phyloP scores from a whole-genome alignment of 495 filamentous ascomycete genomes.

The Oleoguttula mirabilis region DNA sequence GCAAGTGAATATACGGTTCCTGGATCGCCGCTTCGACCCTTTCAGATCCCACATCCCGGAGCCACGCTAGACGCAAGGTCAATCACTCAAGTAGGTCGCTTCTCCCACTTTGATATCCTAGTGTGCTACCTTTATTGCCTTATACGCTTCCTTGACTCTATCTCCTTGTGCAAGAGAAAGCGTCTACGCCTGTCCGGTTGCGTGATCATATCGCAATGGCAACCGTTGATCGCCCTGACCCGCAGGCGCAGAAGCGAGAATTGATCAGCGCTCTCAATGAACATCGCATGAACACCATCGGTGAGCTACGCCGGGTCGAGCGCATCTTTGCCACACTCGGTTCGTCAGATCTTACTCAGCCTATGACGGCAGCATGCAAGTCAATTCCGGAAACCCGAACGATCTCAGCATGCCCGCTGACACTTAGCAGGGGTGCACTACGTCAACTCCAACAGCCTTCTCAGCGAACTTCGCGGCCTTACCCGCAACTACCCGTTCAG shows the following conservation, averaged over 20 bases:
- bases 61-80: conserved; percentile 4
- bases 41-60: neutral
- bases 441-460: conserved; percentile 58
- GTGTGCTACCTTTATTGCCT: neutral
- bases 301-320: conserved; percentile 64
- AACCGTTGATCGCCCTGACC: conserved; percentile 8
- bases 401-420: neutral
- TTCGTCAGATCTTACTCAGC: conserved; percentile 44
- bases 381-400: neutral
- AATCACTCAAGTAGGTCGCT: conserved; percentile 6
- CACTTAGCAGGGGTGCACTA: conserved; percentile 44
- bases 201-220: conserved; percentile 13
- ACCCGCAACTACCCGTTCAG: conserved; percentile 59
- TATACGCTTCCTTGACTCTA: neutral
- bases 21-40: neutral
- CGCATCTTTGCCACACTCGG: conserved; percentile 45
- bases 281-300: conserved; percentile 59
- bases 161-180: neutral
- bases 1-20: conserved; percentile 1
- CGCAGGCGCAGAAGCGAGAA: conserved; percentile 38
- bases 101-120: neutral
- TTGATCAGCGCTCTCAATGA: conserved; percentile 44
- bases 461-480: conserved; percentile 58
- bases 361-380: conserved; percentile 57
- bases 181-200: neutral